Evolutionary conservation across 805 yeast genomes (phyloP).

Genomic region (Barnettozyma sucrosica): DNA sequence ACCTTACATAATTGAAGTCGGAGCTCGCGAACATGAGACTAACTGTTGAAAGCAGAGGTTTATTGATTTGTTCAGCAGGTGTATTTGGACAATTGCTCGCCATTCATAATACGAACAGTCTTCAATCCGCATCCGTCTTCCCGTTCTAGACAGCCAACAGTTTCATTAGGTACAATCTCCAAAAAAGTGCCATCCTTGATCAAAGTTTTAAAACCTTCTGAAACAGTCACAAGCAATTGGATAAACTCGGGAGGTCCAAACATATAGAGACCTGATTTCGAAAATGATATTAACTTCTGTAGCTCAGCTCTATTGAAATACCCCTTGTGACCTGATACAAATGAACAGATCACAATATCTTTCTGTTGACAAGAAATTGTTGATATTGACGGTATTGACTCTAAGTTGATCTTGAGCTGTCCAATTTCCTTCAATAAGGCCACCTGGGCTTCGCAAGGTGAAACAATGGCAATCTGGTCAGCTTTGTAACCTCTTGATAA

Average conservation of each 20-base stretch:
- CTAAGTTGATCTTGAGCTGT: background rate
- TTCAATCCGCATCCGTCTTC: background rate
- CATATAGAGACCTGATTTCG: constrained; percentile 2
- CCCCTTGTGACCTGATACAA: background rate
- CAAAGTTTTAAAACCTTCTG: background rate
- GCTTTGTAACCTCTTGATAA: constrained; percentile 37
- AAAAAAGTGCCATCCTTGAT: background rate
- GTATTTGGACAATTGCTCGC: background rate
- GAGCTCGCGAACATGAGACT: too few species aligned
- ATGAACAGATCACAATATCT: constrained; percentile 5
- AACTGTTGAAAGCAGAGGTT: too few species aligned
- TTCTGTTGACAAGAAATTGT: background rate
- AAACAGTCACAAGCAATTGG: background rate
- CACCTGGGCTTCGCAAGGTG: constrained; percentile 27
- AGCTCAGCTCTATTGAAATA: background rate
- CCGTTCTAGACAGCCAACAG: background rate
- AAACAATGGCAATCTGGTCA: constrained; percentile 34
- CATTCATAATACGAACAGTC: background rate
- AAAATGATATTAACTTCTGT: background rate
- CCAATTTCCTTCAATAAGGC: constrained; percentile 7
- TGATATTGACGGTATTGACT: background rate
- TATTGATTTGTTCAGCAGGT: background rate
- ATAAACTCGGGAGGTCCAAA: constrained; percentile 1
- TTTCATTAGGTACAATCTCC: background rate
- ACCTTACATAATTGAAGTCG: background rate